Percentiles rank a stretch among this genome's conserved stretches.
phyloP scores from a whole-genome alignment of 2,329 filamentous ascomycete genomes.

The Pseudogymnoascus sp. region DNA sequence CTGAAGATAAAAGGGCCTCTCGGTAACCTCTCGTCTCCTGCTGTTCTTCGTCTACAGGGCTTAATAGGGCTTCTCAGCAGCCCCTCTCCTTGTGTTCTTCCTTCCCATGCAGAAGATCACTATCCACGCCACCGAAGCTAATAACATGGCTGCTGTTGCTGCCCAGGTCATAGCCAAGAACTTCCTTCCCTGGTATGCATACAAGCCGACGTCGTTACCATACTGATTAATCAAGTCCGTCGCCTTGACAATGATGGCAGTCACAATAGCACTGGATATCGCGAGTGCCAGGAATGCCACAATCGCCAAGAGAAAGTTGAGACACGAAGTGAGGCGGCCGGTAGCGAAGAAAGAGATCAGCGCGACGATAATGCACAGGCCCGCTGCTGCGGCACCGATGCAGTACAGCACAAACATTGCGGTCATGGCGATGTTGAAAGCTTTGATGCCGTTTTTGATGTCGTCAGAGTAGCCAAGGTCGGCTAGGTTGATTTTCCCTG shows the following conservation, averaged over 20 bases:
- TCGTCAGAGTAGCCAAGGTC: constrained; percentile 50
- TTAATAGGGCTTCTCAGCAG: background rate
- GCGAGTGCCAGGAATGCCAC: constrained; percentile 50
- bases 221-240: constrained; percentile 38
- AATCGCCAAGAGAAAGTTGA: background rate
- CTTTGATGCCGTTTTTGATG: constrained; percentile 46
- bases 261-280: constrained; percentile 68
- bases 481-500: constrained; percentile 36
- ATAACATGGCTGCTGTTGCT: constrained; percentile 40
- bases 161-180: constrained; percentile 56
- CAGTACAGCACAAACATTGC: constrained; percentile 54
- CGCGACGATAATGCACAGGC: constrained; percentile 41
- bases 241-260: constrained; percentile 51
- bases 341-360: constrained; percentile 37
- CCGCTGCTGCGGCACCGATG: constrained; percentile 47
- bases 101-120: constrained; percentile 24
- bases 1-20: background rate
- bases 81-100: constrained; percentile 12
- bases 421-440: constrained; percentile 41
- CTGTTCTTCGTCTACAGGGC: background rate
- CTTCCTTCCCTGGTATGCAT: constrained; percentile 39
- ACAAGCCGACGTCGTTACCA: constrained; percentile 26
- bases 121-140: constrained; percentile 24
- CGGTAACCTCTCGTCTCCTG: no score
- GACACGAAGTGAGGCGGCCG: constrained; percentile 26